Conservation (phyloP, 441 rosid species). For the Heliophila coronopifolia region DNA sequence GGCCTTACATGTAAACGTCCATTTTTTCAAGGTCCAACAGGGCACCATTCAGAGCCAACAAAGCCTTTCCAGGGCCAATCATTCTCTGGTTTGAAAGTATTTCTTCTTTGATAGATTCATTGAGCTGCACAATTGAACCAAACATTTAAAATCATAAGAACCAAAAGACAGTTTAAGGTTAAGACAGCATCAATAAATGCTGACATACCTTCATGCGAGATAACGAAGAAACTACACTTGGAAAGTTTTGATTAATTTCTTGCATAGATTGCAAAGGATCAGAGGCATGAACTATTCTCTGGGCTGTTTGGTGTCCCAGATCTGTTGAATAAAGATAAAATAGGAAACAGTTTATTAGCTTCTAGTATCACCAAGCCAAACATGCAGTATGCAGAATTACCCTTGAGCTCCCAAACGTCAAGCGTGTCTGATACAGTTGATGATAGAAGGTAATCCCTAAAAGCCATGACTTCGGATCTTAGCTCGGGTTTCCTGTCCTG, state of each 20-base stretch:
- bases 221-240: constrained; percentile 88
- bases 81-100: constrained; percentile 88
- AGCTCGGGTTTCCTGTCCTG: constrained; percentile 96
- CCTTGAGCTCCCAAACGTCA: constrained; percentile 98
- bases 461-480: constrained; percentile 84
- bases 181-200: constrained; percentile 4
- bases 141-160: constrained; percentile 6
- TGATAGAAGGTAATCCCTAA: constrained; percentile 85
- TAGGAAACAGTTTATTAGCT: constrained; percentile 16
- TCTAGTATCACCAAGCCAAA: constrained; percentile 9
- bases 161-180: constrained; percentile 4
- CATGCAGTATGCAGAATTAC: constrained; percentile 33
- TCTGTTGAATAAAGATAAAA: constrained; percentile 43
- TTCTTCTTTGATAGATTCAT: constrained; percentile 88
- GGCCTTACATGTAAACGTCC: constrained; percentile 81
- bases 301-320: constrained; percentile 98
- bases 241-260: constrained; percentile 97
- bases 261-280: constrained; percentile 96
- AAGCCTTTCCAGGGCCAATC: constrained; percentile 95
- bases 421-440: constrained; percentile 89
- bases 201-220: constrained; percentile 88
- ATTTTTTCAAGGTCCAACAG: constrained; percentile 84
- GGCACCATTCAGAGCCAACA: constrained; percentile 98
- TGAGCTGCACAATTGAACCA: constrained; percentile 50
- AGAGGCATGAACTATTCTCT: constrained; percentile 91